Evolutionary conservation across 208 protist species (phyloP).

Genomic region (Novymonas esmeraldas): DNA sequence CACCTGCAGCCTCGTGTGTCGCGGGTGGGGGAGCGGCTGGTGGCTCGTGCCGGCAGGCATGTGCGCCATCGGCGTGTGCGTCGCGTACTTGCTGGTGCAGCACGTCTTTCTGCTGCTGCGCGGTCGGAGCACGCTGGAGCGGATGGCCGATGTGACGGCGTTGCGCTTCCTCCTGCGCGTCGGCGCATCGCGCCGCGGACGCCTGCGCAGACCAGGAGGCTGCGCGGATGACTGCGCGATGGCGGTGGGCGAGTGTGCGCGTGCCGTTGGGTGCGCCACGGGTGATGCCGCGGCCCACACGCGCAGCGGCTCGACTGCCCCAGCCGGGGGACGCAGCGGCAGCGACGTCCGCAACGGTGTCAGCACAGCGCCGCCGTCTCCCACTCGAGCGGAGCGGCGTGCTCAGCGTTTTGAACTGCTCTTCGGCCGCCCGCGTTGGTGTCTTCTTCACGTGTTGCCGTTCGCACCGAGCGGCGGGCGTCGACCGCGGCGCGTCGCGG

Average conservation of each 20-base stretch:
- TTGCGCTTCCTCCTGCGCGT: slow-evolving; percentile 32
- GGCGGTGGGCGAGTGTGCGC: neutral
- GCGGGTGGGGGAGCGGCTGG: slow-evolving; percentile 28
- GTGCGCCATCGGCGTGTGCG: slow-evolving; percentile 13
- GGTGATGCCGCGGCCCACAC: too few species aligned
- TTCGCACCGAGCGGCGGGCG: slow-evolving; percentile 6
- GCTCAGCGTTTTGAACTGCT: slow-evolving; percentile 22
- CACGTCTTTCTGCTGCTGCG: slow-evolving; percentile 49
- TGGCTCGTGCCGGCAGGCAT: slow-evolving; percentile 35
- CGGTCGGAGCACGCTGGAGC: slow-evolving; percentile 60
- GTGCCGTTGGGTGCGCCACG: too few species aligned
- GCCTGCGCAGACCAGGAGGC: neutral
- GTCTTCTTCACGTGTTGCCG: slow-evolving; percentile 24
- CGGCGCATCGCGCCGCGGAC: neutral
- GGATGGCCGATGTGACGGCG: slow-evolving; percentile 17
- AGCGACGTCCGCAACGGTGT: neutral
- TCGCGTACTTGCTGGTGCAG: slow-evolving; percentile 36
- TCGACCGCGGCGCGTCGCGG: neutral
- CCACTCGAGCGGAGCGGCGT: slow-evolving; percentile 12
- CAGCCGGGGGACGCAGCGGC: too few species aligned
- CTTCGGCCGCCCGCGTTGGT: slow-evolving; percentile 22
- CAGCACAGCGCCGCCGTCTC: neutral
- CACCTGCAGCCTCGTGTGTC: slow-evolving; percentile 14
- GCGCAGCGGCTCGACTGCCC: too few species aligned
- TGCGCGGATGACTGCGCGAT: slow-evolving; percentile 13